A percentile compares a stretch with the other conserved stretches of the same genome.
phyloP scores from a whole-genome alignment of 768 basidiomycete genomes.

The Suillus ampliporus region DNA sequence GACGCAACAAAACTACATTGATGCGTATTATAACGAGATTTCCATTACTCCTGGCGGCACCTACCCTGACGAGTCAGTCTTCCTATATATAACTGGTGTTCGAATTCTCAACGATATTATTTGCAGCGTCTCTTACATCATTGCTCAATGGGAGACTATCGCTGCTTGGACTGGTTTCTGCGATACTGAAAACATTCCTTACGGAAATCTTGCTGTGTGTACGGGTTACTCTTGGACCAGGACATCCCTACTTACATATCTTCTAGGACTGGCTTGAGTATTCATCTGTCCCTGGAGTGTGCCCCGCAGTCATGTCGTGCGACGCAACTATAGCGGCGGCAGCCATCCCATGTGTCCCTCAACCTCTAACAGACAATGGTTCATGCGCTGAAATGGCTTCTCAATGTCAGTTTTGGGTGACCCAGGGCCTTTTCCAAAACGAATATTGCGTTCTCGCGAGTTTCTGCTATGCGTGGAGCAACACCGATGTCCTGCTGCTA shows the following conservation, averaged over 20 bases:
- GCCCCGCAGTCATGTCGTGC: constrained; percentile 23
- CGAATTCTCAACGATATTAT: neutral
- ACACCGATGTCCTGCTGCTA: constrained; percentile 25
- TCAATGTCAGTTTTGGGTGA: constrained; percentile 27
- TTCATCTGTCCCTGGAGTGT: constrained; percentile 24
- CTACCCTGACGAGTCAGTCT: constrained; percentile 24
- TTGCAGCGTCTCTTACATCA: constrained; percentile 14
- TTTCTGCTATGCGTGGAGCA: constrained; percentile 29
- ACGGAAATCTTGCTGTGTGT: constrained; percentile 24
- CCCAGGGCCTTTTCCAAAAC: constrained; percentile 30
- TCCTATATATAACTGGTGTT: neutral
- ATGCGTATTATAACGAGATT: constrained; percentile 26
- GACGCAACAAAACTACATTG: constrained; percentile 29
- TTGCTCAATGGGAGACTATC: constrained; percentile 22
- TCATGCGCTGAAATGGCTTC: constrained; percentile 23
- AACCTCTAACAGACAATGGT: constrained; percentile 27
- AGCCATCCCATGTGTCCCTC: constrained; percentile 21
- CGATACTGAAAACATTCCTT: constrained; percentile 27
- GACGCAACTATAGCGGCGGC: constrained; percentile 8
- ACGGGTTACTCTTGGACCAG: neutral
- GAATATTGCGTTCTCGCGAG: constrained; percentile 29
- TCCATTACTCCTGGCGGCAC: constrained; percentile 23
- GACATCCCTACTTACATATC: neutral
- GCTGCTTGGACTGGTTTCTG: constrained; percentile 31
- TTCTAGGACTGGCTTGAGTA: constrained; percentile 31